Evolutionary conservation across 2,329 filamentous ascomycete genomes (phyloP), one percentile per base, ranked within the genome.

Genomic region (Neonectria punicea): DNA sequence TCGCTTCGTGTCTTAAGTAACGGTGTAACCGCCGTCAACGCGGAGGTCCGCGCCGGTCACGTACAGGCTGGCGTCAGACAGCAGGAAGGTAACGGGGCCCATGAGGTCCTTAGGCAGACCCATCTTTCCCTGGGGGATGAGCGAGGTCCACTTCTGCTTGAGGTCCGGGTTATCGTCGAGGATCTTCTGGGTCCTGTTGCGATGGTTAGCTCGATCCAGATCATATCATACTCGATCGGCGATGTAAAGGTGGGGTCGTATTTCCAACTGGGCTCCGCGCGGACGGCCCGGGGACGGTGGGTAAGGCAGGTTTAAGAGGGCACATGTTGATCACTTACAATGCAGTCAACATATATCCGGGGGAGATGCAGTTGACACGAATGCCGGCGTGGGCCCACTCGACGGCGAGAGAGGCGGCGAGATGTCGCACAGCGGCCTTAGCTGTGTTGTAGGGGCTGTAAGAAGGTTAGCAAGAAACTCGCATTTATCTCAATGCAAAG

Each of bases 331-430:
- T 39, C 43, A 82, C 92, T 88, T 85, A 95, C 92, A 98, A 82
- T 63, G 94, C 92, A 16, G 95, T 98, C 71, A 97, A 84, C 95
- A 98, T 98, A 81, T 98, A 98, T 49, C 96, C 95, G 0, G 95
- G 95, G 32, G 91, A 94, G 78, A 98, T 96, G 80, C 93, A 96
- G 83, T 98, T 98, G 71, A 98, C 95, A 39, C 95, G 89, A 76
- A 98, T 97, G 71, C 91, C 91, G 41, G 91, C 89, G 71, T 90
- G 86, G 0, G 95, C 94, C 95, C 96, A 98, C 80, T 98, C 96
- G 55, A 98, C 94, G 39, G 94, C 94, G 73, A 98, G 85, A 69
- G 92, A 96, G 41, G 92, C 88, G 13, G 93, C 94, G 66, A 98
- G 82, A 80, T 98, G 95, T 67, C 94, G 87, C 50, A 98, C 92